These are phyloP conservation scores for Agaricus subrufescens DNA, from an alignment of 768 basidiomycete species.

Conservation along the genomic window DNA sequence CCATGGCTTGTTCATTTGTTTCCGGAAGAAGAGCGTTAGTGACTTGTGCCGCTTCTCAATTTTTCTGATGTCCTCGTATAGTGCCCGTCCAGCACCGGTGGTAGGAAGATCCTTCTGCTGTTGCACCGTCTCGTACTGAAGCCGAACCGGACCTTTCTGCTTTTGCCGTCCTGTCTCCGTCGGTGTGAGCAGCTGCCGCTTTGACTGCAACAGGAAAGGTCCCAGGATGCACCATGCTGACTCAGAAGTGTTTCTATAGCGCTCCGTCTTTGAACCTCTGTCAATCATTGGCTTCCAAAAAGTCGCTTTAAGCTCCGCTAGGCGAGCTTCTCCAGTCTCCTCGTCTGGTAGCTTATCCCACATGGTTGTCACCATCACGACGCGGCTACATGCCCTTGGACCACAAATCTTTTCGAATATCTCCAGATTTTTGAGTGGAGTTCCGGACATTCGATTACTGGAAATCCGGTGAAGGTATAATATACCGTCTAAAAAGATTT, in stretches of 20 bases:
- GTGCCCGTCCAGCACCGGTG: constrained; percentile 19
- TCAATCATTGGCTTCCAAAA: constrained; percentile 15
- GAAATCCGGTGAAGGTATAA: constrained; percentile 21
- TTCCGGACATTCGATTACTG: constrained; percentile 23
- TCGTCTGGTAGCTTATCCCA: constrained; percentile 10
- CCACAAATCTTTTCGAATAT: constrained; percentile 33
- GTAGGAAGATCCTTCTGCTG: constrained; percentile 16
- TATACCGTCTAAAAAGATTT: constrained; percentile 25
- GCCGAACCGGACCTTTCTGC: too few species aligned
- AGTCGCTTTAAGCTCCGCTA: constrained; percentile 9
- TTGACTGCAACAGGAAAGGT: neutral
- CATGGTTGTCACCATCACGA: constrained; percentile 27
- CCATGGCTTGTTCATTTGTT: too few species aligned
- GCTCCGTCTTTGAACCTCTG: neutral
- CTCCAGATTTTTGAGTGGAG: constrained; percentile 20
- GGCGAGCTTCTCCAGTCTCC: constrained; percentile 4
- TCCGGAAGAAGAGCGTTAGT: too few species aligned
- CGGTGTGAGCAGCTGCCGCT: neutral
- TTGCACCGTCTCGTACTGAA: constrained; percentile 21
- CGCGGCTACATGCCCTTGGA: constrained; percentile 18
- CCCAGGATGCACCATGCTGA: constrained; percentile 4
- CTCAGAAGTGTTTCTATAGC: neutral
- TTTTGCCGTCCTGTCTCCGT: too few species aligned
- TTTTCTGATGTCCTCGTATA: too few species aligned
- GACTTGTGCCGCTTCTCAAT: too few species aligned